Base-by-base conservation (phyloP, 2,329 filamentous ascomycete species). In the Dichotomopilus funicola region DNA sequence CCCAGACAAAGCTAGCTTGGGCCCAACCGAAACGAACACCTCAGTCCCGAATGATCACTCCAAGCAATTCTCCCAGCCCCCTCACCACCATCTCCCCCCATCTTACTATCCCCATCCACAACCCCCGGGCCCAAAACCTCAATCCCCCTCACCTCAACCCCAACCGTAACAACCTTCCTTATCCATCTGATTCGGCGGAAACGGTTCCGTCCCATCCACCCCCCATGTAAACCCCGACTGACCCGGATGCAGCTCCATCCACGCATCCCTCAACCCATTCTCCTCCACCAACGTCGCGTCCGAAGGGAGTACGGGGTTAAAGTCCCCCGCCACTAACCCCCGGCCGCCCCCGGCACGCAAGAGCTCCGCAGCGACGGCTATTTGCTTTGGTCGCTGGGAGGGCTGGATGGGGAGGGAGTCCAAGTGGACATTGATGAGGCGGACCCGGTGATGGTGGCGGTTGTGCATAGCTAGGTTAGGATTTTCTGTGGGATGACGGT, bases 341-440 rank as follows among this genome's bases (percentile, higher is more conserved):
- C 42, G 43, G 43, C 51, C 19, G 19, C 19, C 51, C 1, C 35
- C 36, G 19, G 11, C 47, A 31, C 42, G 51, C 13, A 47, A 31
- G 2, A 47, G 36, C 7, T 35, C 35, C 8, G 51, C 51, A 6
- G n/a, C 51, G n/a, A 19, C 19, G n/a, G 51, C n/a, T 35, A 53
- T 8, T 36, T 53, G 43, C 12, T 41, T 42, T 1, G 51, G 51
- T 27, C 43, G 43, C 4, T 47, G 42, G 19, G 19, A 41, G 6
- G 51, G 51, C 36, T 53, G 51, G 6, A 53, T 53, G 1, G 51
- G 51, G 36, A 53, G 51, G 2, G 51, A 53, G 36, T 53, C 51
- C 4, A 53, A 36, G n/a, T 53, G 50, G 5, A 53, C 36, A 35
- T 53, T 53, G 19, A 53, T 10, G 1, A 53, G 43, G 5, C 51